phyloP scores from a whole-genome alignment of 2,329 filamentous ascomycete genomes.

The Boeremia lycopersici region DNA sequence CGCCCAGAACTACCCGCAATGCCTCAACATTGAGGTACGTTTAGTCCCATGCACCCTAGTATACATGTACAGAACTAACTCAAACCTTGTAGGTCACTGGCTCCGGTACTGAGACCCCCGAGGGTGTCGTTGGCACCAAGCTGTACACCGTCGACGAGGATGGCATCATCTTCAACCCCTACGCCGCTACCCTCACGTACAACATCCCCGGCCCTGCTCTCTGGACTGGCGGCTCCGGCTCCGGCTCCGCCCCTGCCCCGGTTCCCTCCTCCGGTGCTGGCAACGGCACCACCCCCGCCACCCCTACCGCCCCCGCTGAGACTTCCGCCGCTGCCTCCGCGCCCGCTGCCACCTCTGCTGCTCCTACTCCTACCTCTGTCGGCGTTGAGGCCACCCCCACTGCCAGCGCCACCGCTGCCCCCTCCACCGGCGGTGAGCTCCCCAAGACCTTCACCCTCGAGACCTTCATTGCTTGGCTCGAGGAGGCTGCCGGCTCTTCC shows the following conservation, averaged over 20 bases:
- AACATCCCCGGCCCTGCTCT: constrained; percentile 53
- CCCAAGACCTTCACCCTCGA: constrained; percentile 43
- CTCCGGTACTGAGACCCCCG: constrained; percentile 50
- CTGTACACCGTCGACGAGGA: constrained; percentile 53
- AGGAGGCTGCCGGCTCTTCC: constrained; percentile 26
- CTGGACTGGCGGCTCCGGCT: constrained; percentile 32
- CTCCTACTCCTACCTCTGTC: constrained; percentile 15
- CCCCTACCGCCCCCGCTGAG: constrained; percentile 16
- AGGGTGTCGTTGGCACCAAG: constrained; percentile 58
- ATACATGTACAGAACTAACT: not conserved
- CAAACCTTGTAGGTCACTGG: constrained; percentile 48
- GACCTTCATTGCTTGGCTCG: constrained; percentile 43
- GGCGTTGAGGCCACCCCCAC: constrained; percentile 11
- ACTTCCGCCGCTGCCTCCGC: constrained; percentile 17
- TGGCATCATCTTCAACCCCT: constrained; percentile 53
- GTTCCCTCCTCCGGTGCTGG: constrained; percentile 17
- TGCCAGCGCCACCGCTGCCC: constrained; percentile 14
- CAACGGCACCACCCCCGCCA: constrained; percentile 12
- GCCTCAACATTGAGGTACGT: constrained; percentile 53
- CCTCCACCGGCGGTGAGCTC: constrained; percentile 22
- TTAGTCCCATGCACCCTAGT: not conserved
- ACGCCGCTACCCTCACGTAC: constrained; percentile 45
- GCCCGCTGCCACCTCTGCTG: constrained; percentile 11
- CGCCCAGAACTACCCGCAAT: constrained; percentile 58
- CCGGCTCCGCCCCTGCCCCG: constrained; percentile 18